Evolutionary conservation across 495 filamentous ascomycete genomes (phyloP).

Genomic region (Penicillium alfredii): DNA sequence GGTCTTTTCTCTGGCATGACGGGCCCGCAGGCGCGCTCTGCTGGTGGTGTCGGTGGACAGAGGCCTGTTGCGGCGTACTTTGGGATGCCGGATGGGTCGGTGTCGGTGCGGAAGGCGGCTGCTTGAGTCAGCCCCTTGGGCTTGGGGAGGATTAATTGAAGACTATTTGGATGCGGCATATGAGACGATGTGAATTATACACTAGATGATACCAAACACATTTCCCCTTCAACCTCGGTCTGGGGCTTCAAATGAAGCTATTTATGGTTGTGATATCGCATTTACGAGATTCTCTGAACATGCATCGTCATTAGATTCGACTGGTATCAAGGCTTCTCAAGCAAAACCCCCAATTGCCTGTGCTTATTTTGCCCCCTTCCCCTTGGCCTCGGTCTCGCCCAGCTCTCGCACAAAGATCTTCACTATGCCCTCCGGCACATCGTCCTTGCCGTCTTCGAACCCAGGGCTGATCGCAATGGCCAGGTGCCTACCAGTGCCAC

Average conservation of each 20-base stretch:
- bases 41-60: slow-evolving; percentile 65
- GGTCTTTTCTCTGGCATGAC: slow-evolving; percentile 81
- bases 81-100: slow-evolving; percentile 75
- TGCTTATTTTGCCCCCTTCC: slow-evolving; percentile 61
- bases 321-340: slow-evolving; percentile 20
- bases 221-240: slow-evolving; percentile 3
- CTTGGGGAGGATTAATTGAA: slow-evolving; percentile 1
- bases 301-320: no score
- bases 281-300: no score
- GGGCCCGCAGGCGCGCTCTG: slow-evolving; percentile 56
- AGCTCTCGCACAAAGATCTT: slow-evolving; percentile 78
- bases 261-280: no score
- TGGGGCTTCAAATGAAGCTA: slow-evolving; percentile 8
- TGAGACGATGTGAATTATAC: slow-evolving; percentile 16
- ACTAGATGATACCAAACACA: slow-evolving; percentile 26
- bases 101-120: slow-evolving; percentile 45
- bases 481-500: slow-evolving; percentile 70
- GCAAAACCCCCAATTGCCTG: no score
- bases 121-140: slow-evolving; percentile 15
- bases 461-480: slow-evolving; percentile 82
- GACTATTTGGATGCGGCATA: slow-evolving; percentile 8
- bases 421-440: slow-evolving; percentile 60
- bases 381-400: slow-evolving; percentile 79
- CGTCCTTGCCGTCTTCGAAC: slow-evolving; percentile 86
- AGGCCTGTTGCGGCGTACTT: slow-evolving; percentile 93